phyloP scores from a whole-genome alignment of 192 early-diverging fungal species.

The Entophlyctis luteolus region DNA sequence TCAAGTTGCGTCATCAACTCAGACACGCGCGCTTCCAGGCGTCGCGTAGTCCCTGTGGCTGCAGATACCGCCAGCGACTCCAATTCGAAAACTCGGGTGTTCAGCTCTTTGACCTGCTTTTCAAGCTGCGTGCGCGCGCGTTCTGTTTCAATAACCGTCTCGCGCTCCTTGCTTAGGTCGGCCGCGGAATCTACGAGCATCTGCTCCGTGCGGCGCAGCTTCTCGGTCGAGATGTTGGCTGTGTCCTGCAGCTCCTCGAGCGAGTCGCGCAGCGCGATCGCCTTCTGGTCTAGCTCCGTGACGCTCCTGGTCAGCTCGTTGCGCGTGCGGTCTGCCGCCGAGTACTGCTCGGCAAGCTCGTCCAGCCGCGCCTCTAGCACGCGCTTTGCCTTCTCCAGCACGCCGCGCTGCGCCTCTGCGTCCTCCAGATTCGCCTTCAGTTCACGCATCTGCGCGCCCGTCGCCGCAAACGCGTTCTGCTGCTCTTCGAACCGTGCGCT shows the following conservation, averaged over 20 bases:
- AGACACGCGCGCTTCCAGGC: conserved; percentile 59
- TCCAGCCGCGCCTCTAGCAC: conserved; percentile 71
- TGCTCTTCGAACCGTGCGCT: conserved; percentile 58
- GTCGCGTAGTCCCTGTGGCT: conserved; percentile 49
- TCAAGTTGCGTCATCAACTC: conserved; percentile 60
- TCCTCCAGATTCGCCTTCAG: conserved; percentile 60
- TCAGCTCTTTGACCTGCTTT: conserved; percentile 78
- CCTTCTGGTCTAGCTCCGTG: conserved; percentile 67
- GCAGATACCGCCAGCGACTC: conserved; percentile 62
- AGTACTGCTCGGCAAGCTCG: conserved; percentile 66
- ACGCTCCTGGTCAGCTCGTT: conserved; percentile 68
- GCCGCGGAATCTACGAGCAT: conserved; percentile 60
- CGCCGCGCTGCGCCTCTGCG: conserved; percentile 59
- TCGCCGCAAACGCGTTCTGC: conserved; percentile 53
- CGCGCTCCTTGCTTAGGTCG: conserved; percentile 71
- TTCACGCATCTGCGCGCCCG: conserved; percentile 57
- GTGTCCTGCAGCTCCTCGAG: conserved; percentile 73
- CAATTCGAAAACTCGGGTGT: conserved; percentile 68
- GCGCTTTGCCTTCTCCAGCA: conserved; percentile 67
- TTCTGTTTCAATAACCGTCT: conserved; percentile 50
- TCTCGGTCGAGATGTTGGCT: conserved; percentile 60
- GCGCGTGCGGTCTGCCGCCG: conserved; percentile 62
- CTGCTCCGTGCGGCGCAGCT: conserved; percentile 64
- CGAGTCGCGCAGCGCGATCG: conserved; percentile 64
- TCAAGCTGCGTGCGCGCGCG: conserved; percentile 65